These are phyloP conservation scores for Elsinoe batatas DNA, from an alignment of 2,329 filamentous ascomycete species.

Conservation along the genomic window DNA sequence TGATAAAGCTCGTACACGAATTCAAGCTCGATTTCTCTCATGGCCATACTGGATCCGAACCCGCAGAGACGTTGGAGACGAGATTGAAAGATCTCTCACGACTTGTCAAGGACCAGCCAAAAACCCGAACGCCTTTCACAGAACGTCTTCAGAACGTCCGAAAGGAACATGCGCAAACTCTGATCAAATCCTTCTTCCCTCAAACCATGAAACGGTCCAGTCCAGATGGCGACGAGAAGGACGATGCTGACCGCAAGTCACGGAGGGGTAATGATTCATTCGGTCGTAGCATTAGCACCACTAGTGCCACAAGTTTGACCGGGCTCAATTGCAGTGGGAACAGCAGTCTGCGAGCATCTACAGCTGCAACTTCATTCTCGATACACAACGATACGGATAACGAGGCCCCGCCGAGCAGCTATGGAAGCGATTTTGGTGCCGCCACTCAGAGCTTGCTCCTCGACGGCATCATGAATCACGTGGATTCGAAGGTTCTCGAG, in stretches of 20 bases:
- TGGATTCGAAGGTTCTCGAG: background rate
- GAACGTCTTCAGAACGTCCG: background rate
- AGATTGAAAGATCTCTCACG: constrained; percentile 1
- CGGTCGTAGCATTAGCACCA: background rate
- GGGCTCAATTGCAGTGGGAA: background rate
- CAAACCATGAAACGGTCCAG: background rate
- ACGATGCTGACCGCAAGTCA: background rate
- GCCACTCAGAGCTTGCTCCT: background rate
- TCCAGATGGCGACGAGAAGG: background rate
- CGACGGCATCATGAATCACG: background rate
- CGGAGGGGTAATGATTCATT: background rate
- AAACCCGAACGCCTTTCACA: background rate
- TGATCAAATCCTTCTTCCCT: background rate
- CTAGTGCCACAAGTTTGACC: background rate
- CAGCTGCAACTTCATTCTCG: background rate
- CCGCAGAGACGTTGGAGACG: background rate
- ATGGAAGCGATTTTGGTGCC: background rate
- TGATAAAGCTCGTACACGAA: constrained; percentile 12
- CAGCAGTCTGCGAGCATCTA: background rate
- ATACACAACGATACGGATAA: constrained; percentile 2
- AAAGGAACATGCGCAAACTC: background rate
- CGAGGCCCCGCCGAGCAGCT: background rate
- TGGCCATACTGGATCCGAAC: background rate
- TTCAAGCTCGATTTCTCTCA: constrained; percentile 9
- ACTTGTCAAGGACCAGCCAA: constrained; percentile 9